Conservation (phyloP, 2,329 filamentous ascomycete genomes). For the Pestalotiopsis sp. region DNA sequence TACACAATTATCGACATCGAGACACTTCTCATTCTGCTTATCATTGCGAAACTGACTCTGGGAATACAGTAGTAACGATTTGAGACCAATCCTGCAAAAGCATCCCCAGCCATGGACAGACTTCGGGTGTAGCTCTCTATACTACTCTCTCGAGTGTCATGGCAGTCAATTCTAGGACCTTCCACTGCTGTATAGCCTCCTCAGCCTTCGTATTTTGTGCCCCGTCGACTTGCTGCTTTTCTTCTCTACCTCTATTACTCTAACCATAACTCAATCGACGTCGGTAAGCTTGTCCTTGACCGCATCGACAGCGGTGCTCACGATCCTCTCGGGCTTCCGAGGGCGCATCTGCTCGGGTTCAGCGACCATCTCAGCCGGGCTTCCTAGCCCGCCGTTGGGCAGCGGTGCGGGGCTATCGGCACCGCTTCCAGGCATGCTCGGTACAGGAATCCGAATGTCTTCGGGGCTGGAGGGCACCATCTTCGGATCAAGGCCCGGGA, state of each 20-base stretch:
- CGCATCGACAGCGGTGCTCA: slow-evolving; percentile 32
- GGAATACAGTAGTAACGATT: background rate
- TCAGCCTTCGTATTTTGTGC: background rate
- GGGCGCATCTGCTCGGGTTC: slow-evolving; percentile 20
- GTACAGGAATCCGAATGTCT: slow-evolving; percentile 78
- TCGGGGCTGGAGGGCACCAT: slow-evolving; percentile 80
- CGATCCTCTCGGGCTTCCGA: slow-evolving; percentile 30
- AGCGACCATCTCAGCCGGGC: slow-evolving; percentile 44
- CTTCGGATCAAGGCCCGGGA: slow-evolving; percentile 67
- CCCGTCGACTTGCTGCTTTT: background rate
- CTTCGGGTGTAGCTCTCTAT: too few relatives aligned
- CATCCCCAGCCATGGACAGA: too few relatives aligned
- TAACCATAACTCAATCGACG: slow-evolving; percentile 27
- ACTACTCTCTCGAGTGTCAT: too few relatives aligned
- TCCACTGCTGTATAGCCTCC: too few relatives aligned
- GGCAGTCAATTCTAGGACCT: too few relatives aligned
- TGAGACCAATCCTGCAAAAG: background rate
- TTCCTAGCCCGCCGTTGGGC: slow-evolving; percentile 53
- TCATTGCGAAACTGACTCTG: background rate
- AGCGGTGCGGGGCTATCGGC: slow-evolving; percentile 43
- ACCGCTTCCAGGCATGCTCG: slow-evolving; percentile 37
- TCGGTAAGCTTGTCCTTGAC: slow-evolving; percentile 35
- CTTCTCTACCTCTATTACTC: background rate
- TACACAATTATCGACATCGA: background rate
- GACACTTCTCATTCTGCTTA: background rate